Percentiles rank a stretch among this genome's conserved stretches.
Evolutionary conservation across 139 green algal species (phyloP).

Genomic region (Pycnococcus provasolii): DNA sequence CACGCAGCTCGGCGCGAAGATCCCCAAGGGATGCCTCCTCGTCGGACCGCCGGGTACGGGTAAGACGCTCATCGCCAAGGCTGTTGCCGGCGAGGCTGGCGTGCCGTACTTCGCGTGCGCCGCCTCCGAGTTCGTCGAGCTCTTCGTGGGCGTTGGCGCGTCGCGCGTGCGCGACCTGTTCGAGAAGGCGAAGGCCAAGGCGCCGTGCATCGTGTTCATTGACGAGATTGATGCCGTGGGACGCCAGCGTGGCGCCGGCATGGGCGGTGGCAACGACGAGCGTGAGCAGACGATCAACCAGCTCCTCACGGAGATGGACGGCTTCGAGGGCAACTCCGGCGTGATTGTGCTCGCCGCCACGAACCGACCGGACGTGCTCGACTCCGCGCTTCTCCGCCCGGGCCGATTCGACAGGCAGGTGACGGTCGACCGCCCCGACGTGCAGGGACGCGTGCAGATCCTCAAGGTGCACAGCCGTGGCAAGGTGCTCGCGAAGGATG

Average conservation of each 20-base stretch:
- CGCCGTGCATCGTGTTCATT: constrained; percentile 98
- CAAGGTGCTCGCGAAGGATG: constrained; percentile 40
- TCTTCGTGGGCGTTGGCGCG: constrained; percentile 96
- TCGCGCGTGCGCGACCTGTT: constrained; percentile 89
- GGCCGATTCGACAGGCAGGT: constrained; percentile 87
- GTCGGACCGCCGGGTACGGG: constrained; percentile 81
- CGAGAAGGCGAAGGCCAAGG: constrained; percentile 73
- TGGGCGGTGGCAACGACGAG: constrained; percentile 98
- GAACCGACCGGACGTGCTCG: constrained; percentile 96
- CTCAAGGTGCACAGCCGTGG: constrained; percentile 44
- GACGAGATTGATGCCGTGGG: constrained; percentile 99
- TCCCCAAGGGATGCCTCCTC: constrained; percentile 91
- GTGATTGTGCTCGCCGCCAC: constrained; percentile 96
- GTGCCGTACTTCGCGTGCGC: constrained; percentile 96
- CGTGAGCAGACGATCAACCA: constrained; percentile 99
- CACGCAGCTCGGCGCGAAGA: constrained; percentile 85
- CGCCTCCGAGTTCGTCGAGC: constrained; percentile 91
- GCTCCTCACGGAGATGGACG: constrained; percentile 66
- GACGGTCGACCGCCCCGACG: constrained; percentile 46
- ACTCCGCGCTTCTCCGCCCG: constrained; percentile 89
- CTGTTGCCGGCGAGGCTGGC: constrained; percentile 86
- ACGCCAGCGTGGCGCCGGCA: constrained; percentile 84
- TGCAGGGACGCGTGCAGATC: constrained; percentile 39
- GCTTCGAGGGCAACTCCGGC: constrained; percentile 58
- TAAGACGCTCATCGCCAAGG: constrained; percentile 82